Evolutionary conservation across 805 yeast species (phyloP).

Genomic region (Teunomyces funiuensis): DNA sequence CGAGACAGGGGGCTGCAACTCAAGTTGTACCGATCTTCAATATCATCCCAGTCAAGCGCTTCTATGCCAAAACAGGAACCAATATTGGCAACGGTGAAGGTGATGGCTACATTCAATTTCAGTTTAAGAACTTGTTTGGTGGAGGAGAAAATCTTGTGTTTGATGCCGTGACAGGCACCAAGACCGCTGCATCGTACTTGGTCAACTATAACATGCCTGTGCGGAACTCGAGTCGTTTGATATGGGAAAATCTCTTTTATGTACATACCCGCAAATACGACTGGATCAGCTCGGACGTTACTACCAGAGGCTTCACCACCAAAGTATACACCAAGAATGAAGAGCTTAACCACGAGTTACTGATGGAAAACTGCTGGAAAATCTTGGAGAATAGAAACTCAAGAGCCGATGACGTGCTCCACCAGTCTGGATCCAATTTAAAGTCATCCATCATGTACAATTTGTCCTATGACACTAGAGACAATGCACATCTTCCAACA

Average conservation of each 20-base stretch:
- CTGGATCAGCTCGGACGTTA: constrained; percentile 48
- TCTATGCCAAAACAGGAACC: constrained; percentile 89
- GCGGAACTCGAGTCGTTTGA: constrained; percentile 38
- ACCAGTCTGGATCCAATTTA: constrained; percentile 46
- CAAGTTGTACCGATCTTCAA: constrained; percentile 39
- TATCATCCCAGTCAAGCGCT: constrained; percentile 59
- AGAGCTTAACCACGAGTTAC: constrained; percentile 48
- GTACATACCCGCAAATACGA: constrained; percentile 48
- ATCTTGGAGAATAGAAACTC: constrained; percentile 30
- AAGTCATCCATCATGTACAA: constrained; percentile 46
- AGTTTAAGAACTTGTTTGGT: constrained; percentile 53
- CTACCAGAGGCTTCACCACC: constrained; percentile 42
- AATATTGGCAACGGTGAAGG: constrained; percentile 97
- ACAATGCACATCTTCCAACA: constrained; percentile 43
- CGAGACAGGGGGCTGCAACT: constrained; percentile 18
- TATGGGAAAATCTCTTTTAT: constrained; percentile 39
- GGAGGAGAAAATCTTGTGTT: constrained; percentile 54
- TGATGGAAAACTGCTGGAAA: constrained; percentile 45
- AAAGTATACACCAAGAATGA: constrained; percentile 40
- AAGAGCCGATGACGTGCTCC: constrained; percentile 28
- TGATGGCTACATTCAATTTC: constrained; percentile 83
- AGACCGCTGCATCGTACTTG: constrained; percentile 50
- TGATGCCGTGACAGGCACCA: constrained; percentile 52
- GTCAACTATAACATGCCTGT: constrained; percentile 49
- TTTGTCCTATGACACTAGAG: constrained; percentile 44